Conservation (phyloP, 2,329 filamentous ascomycete species). For the Fonsecaea monophora region DNA sequence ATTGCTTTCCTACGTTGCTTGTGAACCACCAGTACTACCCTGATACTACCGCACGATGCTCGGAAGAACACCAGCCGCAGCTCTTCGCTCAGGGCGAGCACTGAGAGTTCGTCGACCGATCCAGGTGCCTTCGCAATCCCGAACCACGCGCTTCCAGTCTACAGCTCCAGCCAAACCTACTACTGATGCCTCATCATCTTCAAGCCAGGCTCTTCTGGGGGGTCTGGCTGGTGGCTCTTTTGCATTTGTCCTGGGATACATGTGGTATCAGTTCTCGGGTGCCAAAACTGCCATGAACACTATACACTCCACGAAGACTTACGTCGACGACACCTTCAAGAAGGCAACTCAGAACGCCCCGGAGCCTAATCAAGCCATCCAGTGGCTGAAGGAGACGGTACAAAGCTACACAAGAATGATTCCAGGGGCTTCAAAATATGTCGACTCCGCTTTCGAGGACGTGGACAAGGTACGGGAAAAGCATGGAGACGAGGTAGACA, state of each 20-base stretch:
- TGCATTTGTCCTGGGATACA: conserved; percentile 57
- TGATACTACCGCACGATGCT: conserved; percentile 21
- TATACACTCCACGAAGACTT: conserved; percentile 63
- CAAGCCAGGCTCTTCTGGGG: conserved; percentile 52
- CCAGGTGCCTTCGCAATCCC: conserved; percentile 18
- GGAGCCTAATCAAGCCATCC: conserved; percentile 69
- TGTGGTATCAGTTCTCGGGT: conserved; percentile 63
- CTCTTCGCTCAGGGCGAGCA: conserved; percentile 27
- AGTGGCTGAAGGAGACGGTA: conserved; percentile 69
- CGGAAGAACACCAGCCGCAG: conserved; percentile 30
- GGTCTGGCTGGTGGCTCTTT: conserved; percentile 58
- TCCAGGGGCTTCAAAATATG: conserved; percentile 71
- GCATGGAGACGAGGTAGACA: conserved; percentile 73
- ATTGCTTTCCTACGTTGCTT: background rate
- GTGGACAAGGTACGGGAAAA: conserved; percentile 71
- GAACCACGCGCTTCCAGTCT: conserved; percentile 28
- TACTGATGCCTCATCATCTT: conserved; percentile 16
- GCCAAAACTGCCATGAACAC: conserved; percentile 57
- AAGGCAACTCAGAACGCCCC: conserved; percentile 69
- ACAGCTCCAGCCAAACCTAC: conserved; percentile 15
- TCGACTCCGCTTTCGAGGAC: conserved; percentile 74
- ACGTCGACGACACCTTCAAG: conserved; percentile 66
- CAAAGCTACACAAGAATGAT: conserved; percentile 74
- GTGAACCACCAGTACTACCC: background rate
- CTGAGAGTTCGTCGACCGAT: conserved; percentile 25